Percentiles rank a stretch among this genome's conserved stretches.
Conservation (phyloP, 1,139 yeast species). For the Zygoascus sp. region DNA sequence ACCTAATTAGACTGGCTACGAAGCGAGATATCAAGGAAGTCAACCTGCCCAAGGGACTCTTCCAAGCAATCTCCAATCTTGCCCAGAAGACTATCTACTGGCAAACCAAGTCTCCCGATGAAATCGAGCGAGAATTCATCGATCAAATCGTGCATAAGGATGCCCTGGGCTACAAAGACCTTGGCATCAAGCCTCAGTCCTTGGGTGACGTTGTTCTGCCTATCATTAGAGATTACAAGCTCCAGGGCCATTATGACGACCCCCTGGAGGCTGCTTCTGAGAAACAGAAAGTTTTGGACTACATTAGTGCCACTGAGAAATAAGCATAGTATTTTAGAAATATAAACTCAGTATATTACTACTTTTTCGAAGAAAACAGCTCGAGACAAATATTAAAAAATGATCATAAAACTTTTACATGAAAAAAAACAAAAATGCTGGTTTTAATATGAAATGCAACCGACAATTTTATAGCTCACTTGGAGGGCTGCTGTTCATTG, state of each 20-base stretch:
- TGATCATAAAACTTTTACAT: too few species aligned
- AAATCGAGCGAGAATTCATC: constrained; percentile 68
- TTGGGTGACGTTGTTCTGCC: constrained; percentile 11
- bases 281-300: constrained; percentile 12
- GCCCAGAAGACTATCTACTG: constrained; percentile 62
- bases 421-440: too few species aligned
- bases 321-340: constrained; percentile 4
- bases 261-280: constrained; percentile 13
- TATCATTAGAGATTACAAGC: constrained; percentile 10
- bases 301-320: constrained; percentile 11
- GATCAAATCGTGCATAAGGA: constrained; percentile 59
- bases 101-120: constrained; percentile 68
- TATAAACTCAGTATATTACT: not conserved
- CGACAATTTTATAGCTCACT: not conserved
- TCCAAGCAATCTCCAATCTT: constrained; percentile 44
- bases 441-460: not conserved
- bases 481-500: constrained; percentile 4
- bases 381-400: too few species aligned
- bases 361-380: too few species aligned
- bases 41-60: constrained; percentile 52
- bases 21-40: constrained; percentile 41
- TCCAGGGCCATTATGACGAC: constrained; percentile 12
- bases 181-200: constrained; percentile 50
- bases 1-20: constrained; percentile 61
- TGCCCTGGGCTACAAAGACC: constrained; percentile 65